phyloP scores from a whole-genome alignment of 164 flowering plant genomes.

The Vitis riparia region DNA sequence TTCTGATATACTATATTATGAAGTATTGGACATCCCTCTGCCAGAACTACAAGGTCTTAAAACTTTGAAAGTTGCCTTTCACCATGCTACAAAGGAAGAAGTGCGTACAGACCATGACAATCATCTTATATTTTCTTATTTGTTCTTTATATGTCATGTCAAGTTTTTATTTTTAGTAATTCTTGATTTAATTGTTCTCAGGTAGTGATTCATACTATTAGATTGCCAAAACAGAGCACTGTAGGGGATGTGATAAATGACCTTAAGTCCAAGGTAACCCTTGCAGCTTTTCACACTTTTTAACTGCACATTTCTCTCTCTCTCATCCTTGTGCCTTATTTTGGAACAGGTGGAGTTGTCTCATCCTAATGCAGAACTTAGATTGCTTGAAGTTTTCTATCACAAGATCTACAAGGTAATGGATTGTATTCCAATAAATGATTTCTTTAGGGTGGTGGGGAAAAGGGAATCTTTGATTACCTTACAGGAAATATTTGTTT shows the following conservation, averaged over 20 bases:
- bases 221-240: slow-evolving; percentile 43
- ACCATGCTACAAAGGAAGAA: slow-evolving; percentile 41
- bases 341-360: slow-evolving; percentile 42
- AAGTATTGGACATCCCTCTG: slow-evolving; percentile 80
- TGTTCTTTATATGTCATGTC: too few relatives aligned
- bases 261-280: slow-evolving; percentile 35
- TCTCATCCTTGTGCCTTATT: background rate
- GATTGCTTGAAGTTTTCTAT: slow-evolving; percentile 45
- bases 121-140: too few relatives aligned
- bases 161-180: background rate
- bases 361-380: slow-evolving; percentile 36
- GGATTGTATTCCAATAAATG: too few relatives aligned
- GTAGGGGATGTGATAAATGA: slow-evolving; percentile 44
- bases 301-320: too few relatives aligned
- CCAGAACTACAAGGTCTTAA: slow-evolving; percentile 61
- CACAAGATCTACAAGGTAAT: slow-evolving; percentile 47
- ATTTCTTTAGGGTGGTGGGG: too few relatives aligned
- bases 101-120: slow-evolving; percentile 13
- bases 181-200: slow-evolving; percentile 18
- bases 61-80: slow-evolving; percentile 39
- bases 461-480: too few relatives aligned
- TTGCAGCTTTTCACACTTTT: background rate
- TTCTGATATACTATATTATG: slow-evolving; percentile 78
- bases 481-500: too few relatives aligned
- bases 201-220: slow-evolving; percentile 41